phyloP scores from a whole-genome alignment of 208 protist genomes.

The Trypanosoma conorhini region DNA sequence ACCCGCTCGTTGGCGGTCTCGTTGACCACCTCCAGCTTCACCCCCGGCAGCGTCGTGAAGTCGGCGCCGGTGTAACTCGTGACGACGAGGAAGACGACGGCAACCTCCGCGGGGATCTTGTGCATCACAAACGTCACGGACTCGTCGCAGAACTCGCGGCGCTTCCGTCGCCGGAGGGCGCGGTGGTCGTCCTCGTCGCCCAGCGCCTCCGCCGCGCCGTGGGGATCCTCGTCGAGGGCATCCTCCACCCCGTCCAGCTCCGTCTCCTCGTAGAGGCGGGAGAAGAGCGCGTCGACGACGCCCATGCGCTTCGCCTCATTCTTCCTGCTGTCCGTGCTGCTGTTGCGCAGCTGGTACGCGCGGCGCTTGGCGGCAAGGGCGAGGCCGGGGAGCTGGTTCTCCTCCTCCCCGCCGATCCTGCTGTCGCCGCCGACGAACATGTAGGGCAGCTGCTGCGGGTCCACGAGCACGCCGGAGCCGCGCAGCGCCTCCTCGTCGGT shows the following conservation, averaged over 20 bases:
- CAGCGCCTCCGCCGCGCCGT: too few species aligned
- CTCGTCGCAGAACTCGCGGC: conserved; percentile 72
- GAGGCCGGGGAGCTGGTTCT: conserved; percentile 64
- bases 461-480: conserved; percentile 34
- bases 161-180: background rate
- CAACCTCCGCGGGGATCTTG: conserved; percentile 67
- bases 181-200: conserved; percentile 31
- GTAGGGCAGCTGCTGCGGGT: conserved; percentile 61
- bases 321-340: background rate
- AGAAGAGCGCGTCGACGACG: conserved; percentile 51
- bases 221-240: conserved; percentile 35
- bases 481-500: conserved; percentile 56
- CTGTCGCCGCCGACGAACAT: conserved; percentile 88
- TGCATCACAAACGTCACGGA: conserved; percentile 73
- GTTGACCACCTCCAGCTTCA: conserved; percentile 58
- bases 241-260: conserved; percentile 60
- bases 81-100: conserved; percentile 71
- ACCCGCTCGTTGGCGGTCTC: conserved; percentile 65
- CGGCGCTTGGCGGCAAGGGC: conserved; percentile 51
- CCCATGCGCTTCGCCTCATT: conserved; percentile 33
- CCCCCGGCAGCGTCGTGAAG: conserved; percentile 49
- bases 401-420: conserved; percentile 76
- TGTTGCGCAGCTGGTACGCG: conserved; percentile 25
- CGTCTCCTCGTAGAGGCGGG: conserved; percentile 71
- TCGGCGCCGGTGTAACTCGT: conserved; percentile 79